Conservation (phyloP, 768 basidiomycete genomes). For the Termitomyces sp. region DNA sequence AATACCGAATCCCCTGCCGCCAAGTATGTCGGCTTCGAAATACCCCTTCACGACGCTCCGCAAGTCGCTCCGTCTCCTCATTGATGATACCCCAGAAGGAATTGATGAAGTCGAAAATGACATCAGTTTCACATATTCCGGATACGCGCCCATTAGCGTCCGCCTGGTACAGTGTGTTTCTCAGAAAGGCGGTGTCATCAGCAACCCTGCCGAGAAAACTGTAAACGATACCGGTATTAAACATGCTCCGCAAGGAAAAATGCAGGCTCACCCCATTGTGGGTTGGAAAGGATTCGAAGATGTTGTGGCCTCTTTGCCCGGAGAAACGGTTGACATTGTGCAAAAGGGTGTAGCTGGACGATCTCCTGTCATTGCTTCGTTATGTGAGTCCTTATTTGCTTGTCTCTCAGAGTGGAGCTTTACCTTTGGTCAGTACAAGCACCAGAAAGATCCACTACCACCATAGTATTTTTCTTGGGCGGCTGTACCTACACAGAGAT, state of each 20-base stretch:
- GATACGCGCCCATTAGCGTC: slow-evolving; percentile 91
- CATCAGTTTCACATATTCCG: slow-evolving; percentile 94
- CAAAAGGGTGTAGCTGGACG: slow-evolving; percentile 37
- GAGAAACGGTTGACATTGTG: slow-evolving; percentile 78
- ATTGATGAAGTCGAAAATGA: slow-evolving; percentile 87
- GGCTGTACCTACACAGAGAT: slow-evolving; percentile 98
- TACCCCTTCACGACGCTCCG: slow-evolving; percentile 72
- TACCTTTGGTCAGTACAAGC: slow-evolving; percentile 34
- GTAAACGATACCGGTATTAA: slow-evolving; percentile 29
- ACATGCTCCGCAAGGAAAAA: slow-evolving; percentile 37
- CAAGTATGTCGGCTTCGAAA: slow-evolving; percentile 44
- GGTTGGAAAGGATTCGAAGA: slow-evolving; percentile 99
- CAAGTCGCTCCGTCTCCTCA: slow-evolving; percentile 86
- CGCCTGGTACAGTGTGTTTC: slow-evolving; percentile 91
- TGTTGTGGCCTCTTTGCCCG: slow-evolving; percentile 75
- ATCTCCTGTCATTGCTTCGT: slow-evolving; percentile 25
- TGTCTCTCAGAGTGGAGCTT: not conserved
- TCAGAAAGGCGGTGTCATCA: slow-evolving; percentile 86
- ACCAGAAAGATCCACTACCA: slow-evolving; percentile 68
- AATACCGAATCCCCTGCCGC: slow-evolving; percentile 64
- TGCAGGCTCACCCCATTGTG: slow-evolving; percentile 86
- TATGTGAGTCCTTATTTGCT: slow-evolving; percentile 23
- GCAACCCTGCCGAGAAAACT: slow-evolving; percentile 62
- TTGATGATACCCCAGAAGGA: slow-evolving; percentile 79
- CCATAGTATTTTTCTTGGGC: slow-evolving; percentile 94